Conservation (phyloP, 306 rosid genomes). For the Sophora flavescens region DNA sequence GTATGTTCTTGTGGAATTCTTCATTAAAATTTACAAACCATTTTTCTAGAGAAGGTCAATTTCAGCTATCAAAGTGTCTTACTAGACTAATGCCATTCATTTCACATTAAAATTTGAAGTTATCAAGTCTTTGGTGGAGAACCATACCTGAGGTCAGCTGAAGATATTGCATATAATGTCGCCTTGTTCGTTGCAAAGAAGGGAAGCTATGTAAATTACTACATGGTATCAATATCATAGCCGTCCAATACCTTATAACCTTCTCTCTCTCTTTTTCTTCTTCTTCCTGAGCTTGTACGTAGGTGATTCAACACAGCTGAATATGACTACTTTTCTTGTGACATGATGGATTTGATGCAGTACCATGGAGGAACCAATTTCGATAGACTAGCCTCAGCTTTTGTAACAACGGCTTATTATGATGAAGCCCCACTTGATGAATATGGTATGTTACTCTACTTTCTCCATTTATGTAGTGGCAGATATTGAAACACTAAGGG, state of each 20-base stretch:
- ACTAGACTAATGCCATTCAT: constrained; percentile 23
- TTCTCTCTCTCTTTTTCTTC: constrained; percentile 5
- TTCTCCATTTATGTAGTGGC: not conserved
- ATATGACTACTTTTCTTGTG: not conserved
- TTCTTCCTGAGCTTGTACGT: not conserved
- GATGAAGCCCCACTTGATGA: constrained; percentile 66
- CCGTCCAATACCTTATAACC: not conserved
- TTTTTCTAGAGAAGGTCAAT: not conserved
- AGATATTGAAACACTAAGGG: not conserved
- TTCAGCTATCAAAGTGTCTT: constrained; percentile 10
- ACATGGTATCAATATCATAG: constrained; percentile 58
- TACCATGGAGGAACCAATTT: constrained; percentile 74
- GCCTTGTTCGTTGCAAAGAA: constrained; percentile 63
- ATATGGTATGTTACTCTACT: constrained; percentile 50
- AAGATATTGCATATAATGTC: constrained; percentile 60
- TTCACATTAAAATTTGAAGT: constrained; percentile 43
- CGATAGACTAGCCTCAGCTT: constrained; percentile 54
- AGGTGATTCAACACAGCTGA: not conserved
- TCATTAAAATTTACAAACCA: constrained; percentile 25
- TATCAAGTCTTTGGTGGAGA: constrained; percentile 56
- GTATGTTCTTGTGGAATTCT: constrained; percentile 53
- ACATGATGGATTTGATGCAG: constrained; percentile 43
- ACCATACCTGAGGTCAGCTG: constrained; percentile 57
- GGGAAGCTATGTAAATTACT: constrained; percentile 72
- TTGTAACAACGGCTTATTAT: constrained; percentile 53